A percentile compares a stretch with the other conserved stretches of the same genome.
Evolutionary conservation across 2,329 filamentous ascomycete species (phyloP).

Genomic region (Arthrobotrys sinensis): DNA sequence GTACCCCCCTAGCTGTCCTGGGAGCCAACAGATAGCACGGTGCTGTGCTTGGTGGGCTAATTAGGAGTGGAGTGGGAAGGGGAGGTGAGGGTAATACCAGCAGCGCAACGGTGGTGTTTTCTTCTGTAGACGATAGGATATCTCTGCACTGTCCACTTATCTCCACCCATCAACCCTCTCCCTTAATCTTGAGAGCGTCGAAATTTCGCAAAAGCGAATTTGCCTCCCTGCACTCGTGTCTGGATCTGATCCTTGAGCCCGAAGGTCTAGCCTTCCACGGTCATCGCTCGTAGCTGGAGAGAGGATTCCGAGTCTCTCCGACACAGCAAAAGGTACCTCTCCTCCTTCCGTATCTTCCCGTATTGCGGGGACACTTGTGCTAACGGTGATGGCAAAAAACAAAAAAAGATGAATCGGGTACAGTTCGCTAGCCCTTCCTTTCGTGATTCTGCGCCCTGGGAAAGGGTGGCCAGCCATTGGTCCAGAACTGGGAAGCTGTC

Average conservation of each 20-base stretch:
- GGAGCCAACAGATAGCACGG: constrained; percentile 33
- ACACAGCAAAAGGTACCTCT: constrained; percentile 38
- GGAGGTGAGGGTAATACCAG: constrained; percentile 49
- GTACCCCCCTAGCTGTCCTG: constrained; percentile 33
- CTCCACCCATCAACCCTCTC: constrained; percentile 44
- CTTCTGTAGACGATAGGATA: constrained; percentile 45
- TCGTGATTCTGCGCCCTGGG: constrained; percentile 23
- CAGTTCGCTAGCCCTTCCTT: constrained; percentile 43
- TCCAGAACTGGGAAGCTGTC: constrained; percentile 40
- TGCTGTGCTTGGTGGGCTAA: constrained; percentile 1
- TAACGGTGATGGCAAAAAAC: constrained; percentile 48
- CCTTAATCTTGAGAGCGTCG: constrained; percentile 20
- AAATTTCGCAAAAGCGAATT: constrained; percentile 23
- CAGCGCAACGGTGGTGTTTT: constrained; percentile 2
- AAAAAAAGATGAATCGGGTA: constrained; percentile 57
- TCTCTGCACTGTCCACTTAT: constrained; percentile 44
- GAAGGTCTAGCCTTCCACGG: constrained; percentile 46
- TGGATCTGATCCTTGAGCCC: constrained; percentile 40
- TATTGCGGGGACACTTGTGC: constrained; percentile 57
- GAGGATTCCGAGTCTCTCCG: constrained; percentile 55
- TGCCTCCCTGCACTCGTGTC: constrained; percentile 40
- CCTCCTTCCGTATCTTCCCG: constrained; percentile 55
- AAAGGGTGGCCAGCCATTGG: constrained; percentile 17
- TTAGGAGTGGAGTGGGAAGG: not conserved
- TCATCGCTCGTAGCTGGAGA: constrained; percentile 9